Evolutionary conservation across 495 filamentous ascomycete genomes (phyloP).

Genomic region (Letharia lupina): DNA sequence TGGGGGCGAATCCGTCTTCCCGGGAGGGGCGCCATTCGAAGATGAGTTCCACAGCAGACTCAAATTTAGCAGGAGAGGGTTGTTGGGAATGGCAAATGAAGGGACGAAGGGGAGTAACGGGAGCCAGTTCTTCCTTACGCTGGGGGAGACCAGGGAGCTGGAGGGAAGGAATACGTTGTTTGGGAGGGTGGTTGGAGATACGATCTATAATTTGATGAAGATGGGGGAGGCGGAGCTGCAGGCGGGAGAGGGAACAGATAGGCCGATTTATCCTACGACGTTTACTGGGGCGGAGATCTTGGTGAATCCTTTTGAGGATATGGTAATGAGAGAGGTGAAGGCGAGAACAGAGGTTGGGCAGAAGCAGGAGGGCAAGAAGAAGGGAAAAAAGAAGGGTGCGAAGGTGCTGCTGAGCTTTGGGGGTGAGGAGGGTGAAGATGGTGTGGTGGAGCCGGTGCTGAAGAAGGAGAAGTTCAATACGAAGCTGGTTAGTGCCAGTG

Average conservation of each 20-base stretch:
- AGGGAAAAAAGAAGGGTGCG: constrained; percentile 69
- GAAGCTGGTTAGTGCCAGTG: constrained; percentile 60
- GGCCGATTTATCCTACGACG: constrained; percentile 78
- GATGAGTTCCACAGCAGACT: constrained; percentile 90
- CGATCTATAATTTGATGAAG: constrained; percentile 88
- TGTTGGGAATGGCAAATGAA: constrained; percentile 84
- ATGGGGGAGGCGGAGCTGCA: constrained; percentile 81
- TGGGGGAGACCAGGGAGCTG: constrained; percentile 73
- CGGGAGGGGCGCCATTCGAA: constrained; percentile 63
- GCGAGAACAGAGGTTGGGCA: constrained; percentile 33
- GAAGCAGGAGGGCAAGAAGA: constrained; percentile 40
- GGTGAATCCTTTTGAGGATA: constrained; percentile 82
- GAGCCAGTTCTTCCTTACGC: constrained; percentile 94
- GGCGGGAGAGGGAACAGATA: constrained; percentile 58
- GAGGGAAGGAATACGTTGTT: constrained; percentile 90
- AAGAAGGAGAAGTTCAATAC: constrained; percentile 93
- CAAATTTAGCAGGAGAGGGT: constrained; percentile 83
- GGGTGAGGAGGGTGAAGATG: constrained; percentile 67
- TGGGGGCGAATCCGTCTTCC: constrained; percentile 86
- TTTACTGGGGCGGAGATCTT: constrained; percentile 74
- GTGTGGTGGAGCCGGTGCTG: constrained; percentile 46
- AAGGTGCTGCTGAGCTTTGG: constrained; percentile 87
- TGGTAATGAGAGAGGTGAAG: constrained; percentile 60
- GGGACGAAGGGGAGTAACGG: constrained; percentile 56
- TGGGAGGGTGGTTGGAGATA: constrained; percentile 85